These are phyloP conservation scores for Iberis pinnata DNA, from an alignment of 345 rosid species.

Conservation along the genomic window DNA sequence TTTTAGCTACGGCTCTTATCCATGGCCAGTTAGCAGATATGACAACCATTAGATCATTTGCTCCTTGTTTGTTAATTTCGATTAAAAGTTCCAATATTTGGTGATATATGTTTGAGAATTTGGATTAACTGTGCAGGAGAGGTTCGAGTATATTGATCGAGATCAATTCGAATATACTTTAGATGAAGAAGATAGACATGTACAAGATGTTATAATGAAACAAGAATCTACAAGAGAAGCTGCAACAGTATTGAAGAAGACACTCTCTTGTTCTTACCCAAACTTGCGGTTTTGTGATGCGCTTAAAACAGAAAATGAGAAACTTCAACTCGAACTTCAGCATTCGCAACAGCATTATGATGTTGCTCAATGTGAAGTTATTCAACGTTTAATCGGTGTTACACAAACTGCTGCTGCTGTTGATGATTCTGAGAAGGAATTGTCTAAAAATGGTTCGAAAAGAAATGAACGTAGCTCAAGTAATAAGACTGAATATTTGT, in stretches of 20 bases:
- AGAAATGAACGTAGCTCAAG: slow-evolving; percentile 39
- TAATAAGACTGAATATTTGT: slow-evolving; percentile 38
- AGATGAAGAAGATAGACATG: slow-evolving; percentile 77
- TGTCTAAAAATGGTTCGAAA: slow-evolving; percentile 43
- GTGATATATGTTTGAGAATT: neutral
- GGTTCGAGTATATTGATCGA: slow-evolving; percentile 67
- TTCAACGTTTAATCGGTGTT: slow-evolving; percentile 68
- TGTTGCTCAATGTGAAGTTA: slow-evolving; percentile 61
- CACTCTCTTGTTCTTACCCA: slow-evolving; percentile 78
- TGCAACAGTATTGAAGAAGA: slow-evolving; percentile 49
- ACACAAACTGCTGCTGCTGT: slow-evolving; percentile 46
- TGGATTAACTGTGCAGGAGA: slow-evolving; percentile 76
- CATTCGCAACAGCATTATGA: slow-evolving; percentile 63
- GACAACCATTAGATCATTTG: no score
- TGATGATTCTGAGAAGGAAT: slow-evolving; percentile 35
- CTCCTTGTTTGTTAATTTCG: no score
- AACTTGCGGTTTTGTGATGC: slow-evolving; percentile 70
- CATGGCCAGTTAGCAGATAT: no score
- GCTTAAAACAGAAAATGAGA: slow-evolving; percentile 56
- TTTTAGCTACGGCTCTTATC: no score
- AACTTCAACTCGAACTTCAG: slow-evolving; percentile 70
- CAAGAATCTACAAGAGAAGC: slow-evolving; percentile 60
- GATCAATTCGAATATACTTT: slow-evolving; percentile 87
- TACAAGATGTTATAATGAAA: slow-evolving; percentile 68
- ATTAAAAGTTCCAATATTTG: no score